These are phyloP conservation scores for Phytopythium oedochilum DNA, from an alignment of 352 stramenopile species.

Conservation along the genomic window DNA sequence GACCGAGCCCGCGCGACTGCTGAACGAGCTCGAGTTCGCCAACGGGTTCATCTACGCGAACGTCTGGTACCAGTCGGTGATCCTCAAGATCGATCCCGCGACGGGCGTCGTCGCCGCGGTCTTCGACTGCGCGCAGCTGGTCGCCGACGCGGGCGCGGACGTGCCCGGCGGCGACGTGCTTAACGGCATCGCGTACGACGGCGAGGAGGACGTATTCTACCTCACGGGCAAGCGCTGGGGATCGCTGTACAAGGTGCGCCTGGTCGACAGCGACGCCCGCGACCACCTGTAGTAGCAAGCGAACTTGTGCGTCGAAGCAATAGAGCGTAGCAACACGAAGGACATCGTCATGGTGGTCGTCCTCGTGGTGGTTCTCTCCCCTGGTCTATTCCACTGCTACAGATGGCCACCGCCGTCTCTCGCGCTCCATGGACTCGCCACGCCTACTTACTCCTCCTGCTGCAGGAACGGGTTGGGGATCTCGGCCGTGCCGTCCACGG, in stretches of 20 bases:
- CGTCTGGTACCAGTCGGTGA: conserved; percentile 91
- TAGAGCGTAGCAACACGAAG: not conserved
- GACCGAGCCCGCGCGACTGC: conserved; percentile 39
- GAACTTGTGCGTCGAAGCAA: not conserved
- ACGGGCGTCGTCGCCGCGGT: conserved; percentile 83
- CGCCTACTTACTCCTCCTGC: conserved; percentile 65
- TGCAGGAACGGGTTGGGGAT: conserved; percentile 91
- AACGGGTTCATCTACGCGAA: conserved; percentile 93
- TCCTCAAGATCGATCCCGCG: conserved; percentile 91
- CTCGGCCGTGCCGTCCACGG: conserved; percentile 88
- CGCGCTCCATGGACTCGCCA: no score
- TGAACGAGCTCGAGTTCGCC: conserved; percentile 94
- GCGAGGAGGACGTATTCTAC: conserved; percentile 88
- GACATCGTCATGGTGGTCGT: not conserved
- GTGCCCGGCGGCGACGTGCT: conserved; percentile 70
- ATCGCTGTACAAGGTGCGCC: conserved; percentile 85
- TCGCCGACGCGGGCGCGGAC: conserved; percentile 50
- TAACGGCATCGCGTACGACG: conserved; percentile 93
- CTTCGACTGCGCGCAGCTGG: conserved; percentile 79
- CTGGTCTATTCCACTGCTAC: conserved; percentile 4
- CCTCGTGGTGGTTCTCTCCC: not conserved
- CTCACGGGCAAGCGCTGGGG: conserved; percentile 93
- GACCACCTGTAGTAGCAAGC: not conserved
- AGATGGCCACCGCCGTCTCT: no score
- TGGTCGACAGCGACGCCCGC: conserved; percentile 33